These are phyloP conservation scores for Xylaria cubensis DNA, from an alignment of 495 filamentous ascomycete species.

Conservation along the genomic window DNA sequence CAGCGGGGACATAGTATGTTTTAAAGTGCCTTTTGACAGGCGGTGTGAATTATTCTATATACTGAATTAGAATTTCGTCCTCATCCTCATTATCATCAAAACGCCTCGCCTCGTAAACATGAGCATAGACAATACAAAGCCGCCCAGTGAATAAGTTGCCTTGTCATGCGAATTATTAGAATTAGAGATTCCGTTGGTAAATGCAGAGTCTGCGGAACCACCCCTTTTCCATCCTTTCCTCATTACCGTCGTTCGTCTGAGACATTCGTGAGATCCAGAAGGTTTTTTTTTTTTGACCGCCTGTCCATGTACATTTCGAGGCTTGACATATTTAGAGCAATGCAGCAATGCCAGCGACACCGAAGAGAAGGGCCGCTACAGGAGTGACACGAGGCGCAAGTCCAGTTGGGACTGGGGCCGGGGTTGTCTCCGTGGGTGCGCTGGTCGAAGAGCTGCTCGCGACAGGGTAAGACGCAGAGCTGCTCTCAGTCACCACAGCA, in stretches of 20 bases:
- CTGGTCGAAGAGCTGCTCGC: constrained; percentile 22
- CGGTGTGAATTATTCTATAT: constrained; percentile 10
- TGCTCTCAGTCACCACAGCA: not conserved
- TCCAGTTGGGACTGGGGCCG: constrained; percentile 36
- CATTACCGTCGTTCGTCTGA: not conserved
- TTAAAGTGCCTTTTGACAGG: not conserved
- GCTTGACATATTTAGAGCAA: constrained; percentile 39
- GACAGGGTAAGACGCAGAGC: not conserved
- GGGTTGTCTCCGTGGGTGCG: constrained; percentile 2
- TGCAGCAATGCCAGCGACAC: constrained; percentile 45
- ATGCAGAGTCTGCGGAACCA: not conserved
- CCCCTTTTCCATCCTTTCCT: not conserved
- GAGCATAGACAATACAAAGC: not conserved
- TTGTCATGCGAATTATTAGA: constrained; percentile 13
- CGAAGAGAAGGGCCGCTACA: constrained; percentile 44
- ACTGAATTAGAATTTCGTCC: constrained; percentile 2
- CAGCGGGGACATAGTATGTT: not conserved
- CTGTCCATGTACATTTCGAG: not conserved
- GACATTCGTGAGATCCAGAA: not conserved
- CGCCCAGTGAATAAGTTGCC: not conserved
- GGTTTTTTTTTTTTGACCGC: not conserved
- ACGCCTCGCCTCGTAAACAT: not conserved
- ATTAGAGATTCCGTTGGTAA: not conserved
- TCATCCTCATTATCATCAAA: not conserved
- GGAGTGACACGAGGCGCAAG: constrained; percentile 38